Evolutionary conservation across 2,329 filamentous ascomycete species (phyloP), one percentile per base, ranked within the genome.

Genomic region (Cercospora sp.): DNA sequence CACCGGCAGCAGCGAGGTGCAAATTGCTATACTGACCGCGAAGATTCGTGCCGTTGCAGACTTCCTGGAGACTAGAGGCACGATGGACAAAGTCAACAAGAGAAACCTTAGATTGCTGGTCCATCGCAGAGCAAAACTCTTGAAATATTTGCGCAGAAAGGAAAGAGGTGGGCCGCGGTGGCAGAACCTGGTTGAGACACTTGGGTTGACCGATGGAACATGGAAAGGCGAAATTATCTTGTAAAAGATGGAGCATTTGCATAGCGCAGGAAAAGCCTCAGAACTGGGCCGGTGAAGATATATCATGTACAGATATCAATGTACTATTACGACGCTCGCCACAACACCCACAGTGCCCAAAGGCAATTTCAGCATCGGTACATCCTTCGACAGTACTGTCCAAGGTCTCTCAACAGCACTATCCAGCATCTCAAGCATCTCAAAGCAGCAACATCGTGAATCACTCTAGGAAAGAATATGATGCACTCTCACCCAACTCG

Each of bases 1-100:
- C 78, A 99, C 94, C 0, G 95, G 95, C 40, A 97, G 92, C 75
- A 92, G 92, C 6, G 95, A 99, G 82, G 96, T 99, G n/a, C 95
- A 99, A 84, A 93, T 96, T 73, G 94, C 93, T 57, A 96, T 99
- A 74, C 81, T 99, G 79, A 99, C 95, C 3, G 88, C 93, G 66
- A 98, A 97, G 86, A 99, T 99, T 78, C 86, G 92, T 71, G 89
- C 90, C 26, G 80, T 99, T 61, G 90, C 91, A 16, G 85, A 91
- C 73, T 89, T 90, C 72, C 81, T 97, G 62, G 85, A 90, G 76
- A 85, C 83, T 51, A 86, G 88, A 73, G 92, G 90, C 5, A 88
- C 91, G 79, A 93, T 90, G 79, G 95, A 99, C 79, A 97, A 96
- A 84, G 88, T 93, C 79, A 97, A 97, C 83, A 97, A 96, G 87